Conservation (phyloP, 768 basidiomycete species). For the Rossbeevera mucosa region DNA sequence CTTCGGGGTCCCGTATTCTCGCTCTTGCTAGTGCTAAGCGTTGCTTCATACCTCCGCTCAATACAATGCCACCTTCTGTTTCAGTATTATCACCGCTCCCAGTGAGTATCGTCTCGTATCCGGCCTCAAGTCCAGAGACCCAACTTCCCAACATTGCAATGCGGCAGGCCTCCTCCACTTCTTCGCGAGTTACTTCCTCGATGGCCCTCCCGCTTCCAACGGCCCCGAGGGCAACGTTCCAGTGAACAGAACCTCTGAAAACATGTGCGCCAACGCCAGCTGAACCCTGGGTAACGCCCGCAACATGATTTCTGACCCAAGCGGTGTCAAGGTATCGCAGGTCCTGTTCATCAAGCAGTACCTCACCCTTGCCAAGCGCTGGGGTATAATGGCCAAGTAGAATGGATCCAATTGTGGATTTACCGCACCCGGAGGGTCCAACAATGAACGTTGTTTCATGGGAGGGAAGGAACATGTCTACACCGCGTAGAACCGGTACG, state of each 20-base stretch:
- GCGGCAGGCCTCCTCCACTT: conserved; percentile 80
- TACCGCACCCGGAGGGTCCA: conserved; percentile 74
- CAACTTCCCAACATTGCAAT: conserved; percentile 87
- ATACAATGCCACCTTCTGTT: conserved; percentile 53
- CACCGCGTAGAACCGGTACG: conserved; percentile 50
- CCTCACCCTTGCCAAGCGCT: conserved; percentile 44
- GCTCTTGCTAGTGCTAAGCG: conserved; percentile 86
- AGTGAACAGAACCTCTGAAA: conserved; percentile 74
- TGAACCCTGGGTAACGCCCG: conserved; percentile 73
- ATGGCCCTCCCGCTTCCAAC: conserved; percentile 43
- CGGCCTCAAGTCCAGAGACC: conserved; percentile 73
- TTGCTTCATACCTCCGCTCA: conserved; percentile 93
- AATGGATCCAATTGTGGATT: conserved; percentile 64
- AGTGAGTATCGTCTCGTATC: conserved; percentile 74
- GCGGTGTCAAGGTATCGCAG: conserved; percentile 65
- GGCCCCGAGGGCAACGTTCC: conserved; percentile 81
- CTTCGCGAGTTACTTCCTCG: conserved; percentile 52
- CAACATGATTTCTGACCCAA: conserved; percentile 68
- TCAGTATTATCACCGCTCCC: conserved; percentile 40
- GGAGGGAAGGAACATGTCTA: conserved; percentile 66
- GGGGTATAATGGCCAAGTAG: conserved; percentile 72
- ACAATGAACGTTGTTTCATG: conserved; percentile 76
- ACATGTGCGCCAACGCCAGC: conserved; percentile 44
- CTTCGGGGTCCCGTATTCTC: conserved; percentile 75
- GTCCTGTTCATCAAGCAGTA: conserved; percentile 80